Percentiles rank a stretch among this genome's conserved stretches.
Conservation (phyloP, 306 rosid genomes). For the Vigna unguiculata region DNA sequence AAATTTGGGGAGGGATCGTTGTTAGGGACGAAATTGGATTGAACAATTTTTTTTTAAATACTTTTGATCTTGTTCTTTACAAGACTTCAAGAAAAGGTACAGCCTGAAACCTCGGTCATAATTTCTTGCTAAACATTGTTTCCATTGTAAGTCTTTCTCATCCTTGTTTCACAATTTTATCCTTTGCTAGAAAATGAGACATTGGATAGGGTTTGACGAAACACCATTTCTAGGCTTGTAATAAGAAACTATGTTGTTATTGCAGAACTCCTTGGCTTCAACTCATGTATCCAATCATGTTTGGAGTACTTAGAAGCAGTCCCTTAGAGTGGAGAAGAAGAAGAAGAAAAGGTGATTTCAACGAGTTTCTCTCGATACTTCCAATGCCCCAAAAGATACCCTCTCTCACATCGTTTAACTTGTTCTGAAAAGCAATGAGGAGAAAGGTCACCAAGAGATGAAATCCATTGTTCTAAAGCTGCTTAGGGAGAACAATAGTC, state of each 20-base stretch:
- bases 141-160: not conserved
- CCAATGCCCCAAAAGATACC: conserved; percentile 70
- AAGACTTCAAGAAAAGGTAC: conserved; percentile 2
- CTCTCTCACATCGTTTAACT: conserved; percentile 78
- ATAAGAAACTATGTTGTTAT: conserved; percentile 54
- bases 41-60: too few species aligned
- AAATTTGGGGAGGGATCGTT: too few species aligned
- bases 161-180: not conserved
- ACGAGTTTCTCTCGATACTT: conserved; percentile 80
- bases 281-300: conserved; percentile 81
- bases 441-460: conserved; percentile 91
- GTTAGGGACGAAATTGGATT: too few species aligned
- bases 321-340: conserved; percentile 89
- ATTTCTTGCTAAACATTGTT: not conserved
- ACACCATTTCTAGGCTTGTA: not conserved
- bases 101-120: not conserved
- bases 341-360: conserved; percentile 89
- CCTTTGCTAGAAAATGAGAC: not conserved
- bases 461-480: conserved; percentile 86
- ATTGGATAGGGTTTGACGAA: not conserved
- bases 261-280: conserved; percentile 85
- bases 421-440: conserved; percentile 88
- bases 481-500: conserved; percentile 72
- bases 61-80: not conserved
- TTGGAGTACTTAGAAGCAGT: conserved; percentile 94